These are phyloP conservation scores for Trypanosoma cruzi DNA, from an alignment of 208 protist species.

Conservation along the genomic window DNA sequence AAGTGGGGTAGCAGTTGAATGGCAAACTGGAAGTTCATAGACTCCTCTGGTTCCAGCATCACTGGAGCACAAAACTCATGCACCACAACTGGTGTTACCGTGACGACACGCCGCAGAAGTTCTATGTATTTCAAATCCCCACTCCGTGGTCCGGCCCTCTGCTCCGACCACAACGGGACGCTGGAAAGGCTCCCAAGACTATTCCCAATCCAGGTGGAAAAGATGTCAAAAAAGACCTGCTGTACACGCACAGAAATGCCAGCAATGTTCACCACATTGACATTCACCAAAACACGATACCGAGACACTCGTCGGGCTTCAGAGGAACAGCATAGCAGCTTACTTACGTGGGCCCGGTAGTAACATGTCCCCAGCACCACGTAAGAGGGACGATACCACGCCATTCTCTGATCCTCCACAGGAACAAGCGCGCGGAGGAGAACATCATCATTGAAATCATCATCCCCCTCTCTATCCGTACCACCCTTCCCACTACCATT, in stretches of 20 bases:
- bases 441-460: constrained; percentile 24
- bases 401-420: constrained; percentile 3
- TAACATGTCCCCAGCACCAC: constrained; percentile 50
- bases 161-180: constrained; percentile 40
- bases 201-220: constrained; percentile 49
- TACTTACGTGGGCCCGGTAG: constrained; percentile 35
- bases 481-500: neutral
- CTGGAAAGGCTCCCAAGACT: constrained; percentile 13
- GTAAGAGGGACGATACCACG: constrained; percentile 13
- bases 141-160: constrained; percentile 43
- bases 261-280: constrained; percentile 61
- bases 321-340: constrained; percentile 52
- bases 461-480: neutral
- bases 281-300: constrained; percentile 58
- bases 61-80: constrained; percentile 49
- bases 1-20: constrained; percentile 75
- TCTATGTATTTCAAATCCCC: constrained; percentile 53
- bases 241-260: constrained; percentile 43
- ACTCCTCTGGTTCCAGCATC: constrained; percentile 62
- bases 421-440: constrained; percentile 23
- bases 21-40: constrained; percentile 79
- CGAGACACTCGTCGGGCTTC: constrained; percentile 47
- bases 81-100: constrained; percentile 65
- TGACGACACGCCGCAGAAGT: constrained; percentile 55
- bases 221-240: constrained; percentile 64